phyloP scores from a whole-genome alignment of 331 rosid genomes.

The Ulmus americana region DNA sequence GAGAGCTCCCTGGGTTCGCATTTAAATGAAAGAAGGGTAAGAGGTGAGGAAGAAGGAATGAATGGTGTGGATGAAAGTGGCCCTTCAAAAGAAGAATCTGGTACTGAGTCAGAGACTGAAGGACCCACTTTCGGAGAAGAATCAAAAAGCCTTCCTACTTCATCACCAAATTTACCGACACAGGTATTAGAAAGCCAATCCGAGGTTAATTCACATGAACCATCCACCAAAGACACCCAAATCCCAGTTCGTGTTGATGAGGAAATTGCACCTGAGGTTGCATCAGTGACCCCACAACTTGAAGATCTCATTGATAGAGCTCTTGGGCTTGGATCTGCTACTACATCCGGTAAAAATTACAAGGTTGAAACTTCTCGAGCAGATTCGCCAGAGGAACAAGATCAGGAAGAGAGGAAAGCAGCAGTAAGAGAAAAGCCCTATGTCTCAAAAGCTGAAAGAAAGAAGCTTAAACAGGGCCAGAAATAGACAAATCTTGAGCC shows the following conservation, averaged over 20 bases:
- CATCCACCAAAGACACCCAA: constrained; percentile 27
- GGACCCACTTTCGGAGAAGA: constrained; percentile 29
- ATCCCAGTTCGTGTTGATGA: constrained; percentile 25
- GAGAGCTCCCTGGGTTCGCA: constrained; percentile 98
- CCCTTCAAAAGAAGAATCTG: constrained; percentile 51
- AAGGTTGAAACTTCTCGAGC: constrained; percentile 40
- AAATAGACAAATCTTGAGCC: constrained; percentile 39
- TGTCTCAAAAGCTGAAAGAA: constrained; percentile 87
- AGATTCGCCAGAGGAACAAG: constrained; percentile 37
- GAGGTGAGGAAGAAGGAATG: constrained; percentile 87
- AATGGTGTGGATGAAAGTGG: constrained; percentile 59
- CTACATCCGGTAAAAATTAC: constrained; percentile 43
- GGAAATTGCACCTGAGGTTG: constrained; percentile 38
- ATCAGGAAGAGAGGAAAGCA: constrained; percentile 46
- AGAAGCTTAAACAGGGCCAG: constrained; percentile 78
- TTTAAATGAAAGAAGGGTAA: constrained; percentile 93
- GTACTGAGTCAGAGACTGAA: constrained; percentile 57
- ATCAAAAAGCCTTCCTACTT: constrained; percentile 27
- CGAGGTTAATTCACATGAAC: constrained; percentile 30
- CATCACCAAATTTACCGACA: constrained; percentile 28
- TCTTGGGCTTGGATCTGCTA: constrained; percentile 80
- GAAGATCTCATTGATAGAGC: constrained; percentile 93
- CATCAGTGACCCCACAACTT: constrained; percentile 61
- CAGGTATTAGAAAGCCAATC: constrained; percentile 22
- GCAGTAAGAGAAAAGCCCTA: constrained; percentile 68